These are phyloP conservation scores for Abrus precatorius DNA, from an alignment of 306 rosid species.

Conservation along the genomic window DNA sequence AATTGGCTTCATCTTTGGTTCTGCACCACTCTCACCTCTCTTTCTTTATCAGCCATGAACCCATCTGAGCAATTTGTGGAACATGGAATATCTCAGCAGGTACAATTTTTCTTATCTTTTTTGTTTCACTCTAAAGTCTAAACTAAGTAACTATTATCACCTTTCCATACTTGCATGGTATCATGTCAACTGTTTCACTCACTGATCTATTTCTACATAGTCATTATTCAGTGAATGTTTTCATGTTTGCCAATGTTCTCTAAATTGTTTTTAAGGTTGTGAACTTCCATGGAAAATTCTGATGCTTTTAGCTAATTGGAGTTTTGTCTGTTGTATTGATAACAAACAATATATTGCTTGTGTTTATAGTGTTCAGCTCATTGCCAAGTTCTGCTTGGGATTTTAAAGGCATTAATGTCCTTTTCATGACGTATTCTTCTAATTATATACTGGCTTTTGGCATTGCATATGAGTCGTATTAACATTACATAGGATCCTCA, in stretches of 20 bases:
- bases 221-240: slow-evolving; percentile 27
- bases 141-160: background rate
- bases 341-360: background rate
- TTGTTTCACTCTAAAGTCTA: slow-evolving; percentile 1
- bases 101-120: slow-evolving; percentile 25
- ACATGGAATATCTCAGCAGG: slow-evolving; percentile 72
- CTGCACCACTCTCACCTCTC: slow-evolving; percentile 23
- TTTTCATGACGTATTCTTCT: slow-evolving; percentile 13
- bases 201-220: slow-evolving; percentile 8
- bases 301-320: slow-evolving; percentile 32
- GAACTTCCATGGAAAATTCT: slow-evolving; percentile 19
- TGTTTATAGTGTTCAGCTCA: background rate
- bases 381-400: slow-evolving; percentile 34
- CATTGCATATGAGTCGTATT: background rate
- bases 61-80: slow-evolving; percentile 72
- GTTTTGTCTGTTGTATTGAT: slow-evolving; percentile 11
- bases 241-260: slow-evolving; percentile 31
- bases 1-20: slow-evolving; percentile 36
- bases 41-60: slow-evolving; percentile 61
- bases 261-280: slow-evolving; percentile 23
- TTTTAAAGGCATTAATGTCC: slow-evolving; percentile 20
- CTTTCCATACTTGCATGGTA: slow-evolving; percentile 17
- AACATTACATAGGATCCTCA: background rate
- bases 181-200: background rate
- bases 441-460: slow-evolving; percentile 1